Conservation (phyloP, 257 asterid species). For the Solanum medicagineum region DNA sequence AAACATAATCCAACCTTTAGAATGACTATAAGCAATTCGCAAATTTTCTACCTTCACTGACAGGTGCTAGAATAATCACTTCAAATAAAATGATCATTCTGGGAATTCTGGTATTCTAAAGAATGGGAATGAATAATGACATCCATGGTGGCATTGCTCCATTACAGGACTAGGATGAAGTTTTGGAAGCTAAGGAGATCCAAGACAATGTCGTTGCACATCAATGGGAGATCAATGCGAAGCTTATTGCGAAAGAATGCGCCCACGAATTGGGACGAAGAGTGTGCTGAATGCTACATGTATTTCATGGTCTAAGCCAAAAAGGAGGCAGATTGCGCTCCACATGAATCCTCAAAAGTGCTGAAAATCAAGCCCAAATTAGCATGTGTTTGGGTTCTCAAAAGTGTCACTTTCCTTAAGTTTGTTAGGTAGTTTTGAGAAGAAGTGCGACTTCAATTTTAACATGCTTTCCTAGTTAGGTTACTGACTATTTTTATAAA, state of each 20-base stretch:
- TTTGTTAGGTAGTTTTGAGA: neutral
- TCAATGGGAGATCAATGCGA: neutral
- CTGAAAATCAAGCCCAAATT: neutral
- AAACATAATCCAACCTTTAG: neutral
- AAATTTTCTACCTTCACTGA: neutral
- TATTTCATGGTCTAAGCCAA: neutral
- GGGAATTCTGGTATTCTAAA: neutral
- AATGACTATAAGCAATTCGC: neutral
- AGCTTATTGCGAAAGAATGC: neutral
- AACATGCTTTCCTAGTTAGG: neutral
- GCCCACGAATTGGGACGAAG: neutral
- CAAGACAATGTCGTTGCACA: neutral
- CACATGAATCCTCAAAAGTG: neutral
- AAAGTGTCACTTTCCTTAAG: neutral
- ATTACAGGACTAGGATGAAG: neutral
- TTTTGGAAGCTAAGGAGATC: neutral
- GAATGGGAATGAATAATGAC: neutral
- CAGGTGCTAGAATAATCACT: neutral
- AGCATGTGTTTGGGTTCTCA: neutral
- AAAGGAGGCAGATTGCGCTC: neutral
- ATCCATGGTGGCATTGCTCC: neutral
- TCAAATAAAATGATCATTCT: neutral
- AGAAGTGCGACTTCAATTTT: neutral
- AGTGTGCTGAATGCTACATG: neutral
- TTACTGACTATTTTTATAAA: neutral